These are phyloP conservation scores for Penicillium expansum DNA, from an alignment of 2,329 filamentous ascomycete species.

Conservation along the genomic window DNA sequence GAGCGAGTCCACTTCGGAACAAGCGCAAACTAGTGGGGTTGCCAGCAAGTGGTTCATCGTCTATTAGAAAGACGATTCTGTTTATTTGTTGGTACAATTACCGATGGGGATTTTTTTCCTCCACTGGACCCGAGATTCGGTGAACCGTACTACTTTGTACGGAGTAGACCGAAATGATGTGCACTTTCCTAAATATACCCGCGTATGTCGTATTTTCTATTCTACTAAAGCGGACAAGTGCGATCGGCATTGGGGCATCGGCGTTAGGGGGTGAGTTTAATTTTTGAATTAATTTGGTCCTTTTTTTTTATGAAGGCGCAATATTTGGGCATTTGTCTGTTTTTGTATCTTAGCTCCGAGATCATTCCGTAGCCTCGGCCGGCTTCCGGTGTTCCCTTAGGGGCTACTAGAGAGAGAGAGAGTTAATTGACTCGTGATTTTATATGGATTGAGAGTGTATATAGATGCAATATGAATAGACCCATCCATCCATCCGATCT, in stretches of 20 bases:
- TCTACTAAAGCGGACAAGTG: neutral
- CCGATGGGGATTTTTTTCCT: neutral
- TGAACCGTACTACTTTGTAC: neutral
- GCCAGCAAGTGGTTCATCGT: constrained; percentile 5
- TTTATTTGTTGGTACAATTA: neutral
- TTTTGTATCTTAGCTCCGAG: neutral
- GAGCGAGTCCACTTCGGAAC: constrained; percentile 20
- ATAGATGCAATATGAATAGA: neutral
- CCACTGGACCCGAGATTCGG: neutral
- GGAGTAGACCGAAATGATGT: neutral
- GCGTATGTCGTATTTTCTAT: neutral
- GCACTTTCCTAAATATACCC: neutral
- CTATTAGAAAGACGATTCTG: neutral
- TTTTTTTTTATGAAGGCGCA: neutral
- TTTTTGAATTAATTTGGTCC: neutral
- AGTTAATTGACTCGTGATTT: neutral
- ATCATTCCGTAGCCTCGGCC: neutral
- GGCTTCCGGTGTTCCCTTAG: neutral
- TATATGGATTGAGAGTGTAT: neutral
- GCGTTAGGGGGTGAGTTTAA: no score
- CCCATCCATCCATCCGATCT: neutral
- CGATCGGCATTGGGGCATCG: no score
- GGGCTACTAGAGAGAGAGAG: no score
- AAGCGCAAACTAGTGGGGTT: constrained; percentile 24
- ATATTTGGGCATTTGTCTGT: neutral